phyloP scores from a whole-genome alignment of 163 green algal species.

The Scenedesmus sp. region DNA sequence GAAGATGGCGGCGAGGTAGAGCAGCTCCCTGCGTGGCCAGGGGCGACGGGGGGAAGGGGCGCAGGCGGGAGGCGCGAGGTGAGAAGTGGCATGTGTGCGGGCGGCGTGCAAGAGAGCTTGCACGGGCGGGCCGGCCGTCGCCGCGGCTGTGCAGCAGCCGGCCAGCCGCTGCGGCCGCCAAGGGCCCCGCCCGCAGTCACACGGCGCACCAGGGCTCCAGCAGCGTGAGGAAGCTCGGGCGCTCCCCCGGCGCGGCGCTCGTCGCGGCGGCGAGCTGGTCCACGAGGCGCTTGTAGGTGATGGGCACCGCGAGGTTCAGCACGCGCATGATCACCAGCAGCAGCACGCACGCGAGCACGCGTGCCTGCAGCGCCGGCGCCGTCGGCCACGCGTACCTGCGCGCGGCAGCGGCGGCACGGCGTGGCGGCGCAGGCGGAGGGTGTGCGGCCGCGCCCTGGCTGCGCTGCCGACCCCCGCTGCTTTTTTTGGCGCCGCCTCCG shows the following conservation, averaged over 20 bases:
- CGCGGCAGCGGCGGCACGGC: not conserved
- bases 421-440: not conserved
- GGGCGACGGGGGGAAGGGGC: no score
- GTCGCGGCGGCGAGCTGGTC: constrained; percentile 42
- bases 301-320: constrained; percentile 70
- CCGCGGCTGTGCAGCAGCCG: no score
- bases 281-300: constrained; percentile 47
- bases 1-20: constrained; percentile 65
- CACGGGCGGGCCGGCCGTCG: no score
- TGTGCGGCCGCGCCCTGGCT: not conserved
- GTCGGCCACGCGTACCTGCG: constrained; percentile 39
- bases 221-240: constrained; percentile 3
- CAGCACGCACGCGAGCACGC: constrained; percentile 61
- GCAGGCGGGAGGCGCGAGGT: no score
- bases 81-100: no score
- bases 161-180: no score
- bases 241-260: not conserved
- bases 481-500: not conserved
- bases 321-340: constrained; percentile 64
- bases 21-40: constrained; percentile 14
- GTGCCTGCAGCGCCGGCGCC: constrained; percentile 43
- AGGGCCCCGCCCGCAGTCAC: no score
- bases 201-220: constrained; percentile 34
- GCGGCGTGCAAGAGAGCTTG: no score
- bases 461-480: not conserved